phyloP scores from a whole-genome alignment of 208 protist genomes.

The Wallacemonas sp. region DNA sequence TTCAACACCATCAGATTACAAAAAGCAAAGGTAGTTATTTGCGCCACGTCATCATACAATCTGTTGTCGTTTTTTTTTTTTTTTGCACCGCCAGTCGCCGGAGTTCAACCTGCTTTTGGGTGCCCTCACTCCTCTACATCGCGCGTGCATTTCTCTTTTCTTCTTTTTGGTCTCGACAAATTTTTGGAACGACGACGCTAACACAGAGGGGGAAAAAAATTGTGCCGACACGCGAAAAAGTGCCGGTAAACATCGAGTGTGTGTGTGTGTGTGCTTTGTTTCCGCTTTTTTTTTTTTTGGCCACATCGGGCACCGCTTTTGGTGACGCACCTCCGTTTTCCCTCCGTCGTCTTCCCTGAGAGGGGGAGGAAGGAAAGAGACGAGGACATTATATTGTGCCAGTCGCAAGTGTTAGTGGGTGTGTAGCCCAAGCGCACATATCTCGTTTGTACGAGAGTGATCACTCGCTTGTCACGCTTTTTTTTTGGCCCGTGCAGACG shows the following conservation, averaged over 20 bases:
- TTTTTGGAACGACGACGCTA: not conserved
- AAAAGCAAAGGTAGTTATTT: not conserved
- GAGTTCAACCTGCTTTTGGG: not conserved
- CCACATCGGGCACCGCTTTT: too few species aligned
- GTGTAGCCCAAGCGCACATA: too few species aligned
- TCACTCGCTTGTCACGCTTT: not conserved
- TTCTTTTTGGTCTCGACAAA: not conserved
- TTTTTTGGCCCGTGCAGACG: not conserved
- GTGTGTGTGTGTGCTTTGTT: constrained; percentile 11
- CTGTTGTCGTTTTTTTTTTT: not conserved
- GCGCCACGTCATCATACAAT: not conserved
- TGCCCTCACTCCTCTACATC: not conserved
- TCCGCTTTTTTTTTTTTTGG: constrained; percentile 10
- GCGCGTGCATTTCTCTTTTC: not conserved
- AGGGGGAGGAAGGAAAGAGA: too few species aligned
- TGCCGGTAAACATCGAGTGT: not conserved
- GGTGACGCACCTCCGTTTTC: too few species aligned
- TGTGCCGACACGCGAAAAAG: not conserved
- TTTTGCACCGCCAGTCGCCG: too few species aligned
- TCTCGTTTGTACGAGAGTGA: too few species aligned
- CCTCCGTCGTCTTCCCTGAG: too few species aligned
- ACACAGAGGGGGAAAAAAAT: not conserved
- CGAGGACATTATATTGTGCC: too few species aligned
- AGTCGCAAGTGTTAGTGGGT: too few species aligned
- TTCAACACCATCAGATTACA: constrained; percentile 1